Evolutionary conservation across 208 protist species (phyloP).

Genomic region (Tetramitus jugosus): DNA sequence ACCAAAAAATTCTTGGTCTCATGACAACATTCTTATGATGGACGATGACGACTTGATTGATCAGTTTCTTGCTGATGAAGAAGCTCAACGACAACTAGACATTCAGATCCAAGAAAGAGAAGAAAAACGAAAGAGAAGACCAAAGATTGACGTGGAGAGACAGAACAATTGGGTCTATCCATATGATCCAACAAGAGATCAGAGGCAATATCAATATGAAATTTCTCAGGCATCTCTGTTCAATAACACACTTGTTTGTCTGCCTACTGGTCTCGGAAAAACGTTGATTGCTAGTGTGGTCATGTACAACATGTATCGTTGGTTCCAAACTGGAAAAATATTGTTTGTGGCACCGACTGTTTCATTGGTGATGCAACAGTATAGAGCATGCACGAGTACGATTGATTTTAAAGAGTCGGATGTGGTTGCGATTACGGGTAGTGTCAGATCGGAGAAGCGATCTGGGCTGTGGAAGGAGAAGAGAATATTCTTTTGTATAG

Average conservation of each 20-base stretch:
- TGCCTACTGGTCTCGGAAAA: slow-evolving; percentile 69
- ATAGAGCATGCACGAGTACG: slow-evolving; percentile 47
- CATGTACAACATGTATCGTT: slow-evolving; percentile 59
- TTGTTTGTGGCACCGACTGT: slow-evolving; percentile 63
- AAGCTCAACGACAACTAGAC: no score
- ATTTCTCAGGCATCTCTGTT: slow-evolving; percentile 40
- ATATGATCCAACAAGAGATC: no score
- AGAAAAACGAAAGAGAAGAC: no score
- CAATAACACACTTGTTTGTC: slow-evolving; percentile 53
- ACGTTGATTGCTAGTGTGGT: background rate
- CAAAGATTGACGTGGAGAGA: no score
- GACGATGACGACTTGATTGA: no score
- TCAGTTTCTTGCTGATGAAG: no score
- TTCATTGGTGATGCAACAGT: slow-evolving; percentile 55
- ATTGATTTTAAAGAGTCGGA: slow-evolving; percentile 40
- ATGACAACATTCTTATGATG: no score
- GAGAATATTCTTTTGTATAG: slow-evolving; percentile 60
- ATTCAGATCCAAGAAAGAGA: no score
- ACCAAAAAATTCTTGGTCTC: no score
- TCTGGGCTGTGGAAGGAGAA: slow-evolving; percentile 38
- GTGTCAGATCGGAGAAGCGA: background rate
- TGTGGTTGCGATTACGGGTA: slow-evolving; percentile 38
- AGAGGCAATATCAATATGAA: slow-evolving; percentile 41
- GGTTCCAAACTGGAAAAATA: slow-evolving; percentile 46
- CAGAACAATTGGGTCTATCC: no score